Evolutionary conservation across 1,284 basidiomycete species (phyloP).

Genomic region (Termitomyces sp.): DNA sequence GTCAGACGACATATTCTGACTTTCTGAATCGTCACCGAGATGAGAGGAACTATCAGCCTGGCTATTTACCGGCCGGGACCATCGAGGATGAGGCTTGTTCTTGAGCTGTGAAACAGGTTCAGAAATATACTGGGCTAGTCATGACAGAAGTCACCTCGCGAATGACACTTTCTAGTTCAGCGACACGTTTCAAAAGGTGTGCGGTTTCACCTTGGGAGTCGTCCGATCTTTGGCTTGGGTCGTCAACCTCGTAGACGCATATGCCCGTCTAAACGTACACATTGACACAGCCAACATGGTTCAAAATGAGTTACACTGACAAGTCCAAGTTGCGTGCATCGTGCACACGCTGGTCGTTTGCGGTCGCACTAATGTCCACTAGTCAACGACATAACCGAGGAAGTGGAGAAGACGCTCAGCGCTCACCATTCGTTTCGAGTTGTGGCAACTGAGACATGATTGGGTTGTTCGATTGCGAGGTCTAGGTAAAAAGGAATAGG

Average conservation of each 20-base stretch:
- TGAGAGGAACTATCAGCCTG: slow-evolving; percentile 26
- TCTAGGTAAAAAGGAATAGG: slow-evolving; percentile 19
- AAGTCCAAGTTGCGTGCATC: slow-evolving; percentile 70
- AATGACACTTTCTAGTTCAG: slow-evolving; percentile 79
- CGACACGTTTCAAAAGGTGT: slow-evolving; percentile 67
- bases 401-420: slow-evolving; percentile 22
- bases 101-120: slow-evolving; percentile 40
- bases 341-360: slow-evolving; percentile 61
- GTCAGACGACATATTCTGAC: slow-evolving; percentile 21
- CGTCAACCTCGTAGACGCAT: slow-evolving; percentile 82
- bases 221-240: slow-evolving; percentile 53
- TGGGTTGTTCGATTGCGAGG: slow-evolving; percentile 43
- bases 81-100: slow-evolving; percentile 69
- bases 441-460: slow-evolving; percentile 46
- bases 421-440: slow-evolving; percentile 75
- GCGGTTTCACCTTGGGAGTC: slow-evolving; percentile 55
- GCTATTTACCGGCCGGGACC: slow-evolving; percentile 38
- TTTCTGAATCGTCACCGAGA: slow-evolving; percentile 15
- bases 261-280: slow-evolving; percentile 56
- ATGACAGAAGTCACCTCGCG: slow-evolving; percentile 50
- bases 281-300: background rate
- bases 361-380: slow-evolving; percentile 52
- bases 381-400: background rate
- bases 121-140: slow-evolving; percentile 1
- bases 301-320: slow-evolving; percentile 31